Evolutionary conservation across 2,329 filamentous ascomycete species (phyloP).

Genomic region (Calonectria fujianensis): DNA sequence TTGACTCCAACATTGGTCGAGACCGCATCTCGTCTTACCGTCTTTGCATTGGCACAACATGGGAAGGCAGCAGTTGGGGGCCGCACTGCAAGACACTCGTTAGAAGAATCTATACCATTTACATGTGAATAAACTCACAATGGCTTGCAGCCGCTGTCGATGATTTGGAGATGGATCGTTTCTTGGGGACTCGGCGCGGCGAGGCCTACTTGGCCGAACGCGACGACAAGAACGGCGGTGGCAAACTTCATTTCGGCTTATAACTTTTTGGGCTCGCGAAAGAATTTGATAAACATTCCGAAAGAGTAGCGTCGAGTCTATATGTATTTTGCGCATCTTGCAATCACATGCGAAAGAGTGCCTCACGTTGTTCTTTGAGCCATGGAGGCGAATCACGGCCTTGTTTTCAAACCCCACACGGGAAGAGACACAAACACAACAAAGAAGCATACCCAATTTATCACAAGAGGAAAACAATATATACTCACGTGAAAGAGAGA

Average conservation of each 20-base stretch:
- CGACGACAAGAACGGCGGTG: constrained; percentile 15
- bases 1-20: too few species aligned
- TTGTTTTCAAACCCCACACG: background rate
- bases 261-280: background rate
- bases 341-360: background rate
- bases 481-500: background rate
- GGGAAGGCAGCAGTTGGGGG: constrained; percentile 44
- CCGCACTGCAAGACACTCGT: constrained; percentile 30
- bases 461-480: background rate
- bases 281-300: background rate
- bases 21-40: constrained; percentile 25
- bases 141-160: constrained; percentile 43
- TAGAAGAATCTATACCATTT: background rate
- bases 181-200: constrained; percentile 23
- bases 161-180: constrained; percentile 30
- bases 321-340: background rate
- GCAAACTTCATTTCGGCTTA: constrained; percentile 43
- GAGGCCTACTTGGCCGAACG: constrained; percentile 15
- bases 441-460: background rate
- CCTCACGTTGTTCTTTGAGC: background rate
- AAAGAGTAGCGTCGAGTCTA: background rate
- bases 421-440: background rate
- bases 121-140: constrained; percentile 23
- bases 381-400: background rate
- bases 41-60: constrained; percentile 45